A percentile compares a stretch with the other conserved stretches of the same genome.
These are phyloP conservation scores for Aschersonia sp. DNA, from an alignment of 2,329 filamentous ascomycete species.

Conservation along the genomic window DNA sequence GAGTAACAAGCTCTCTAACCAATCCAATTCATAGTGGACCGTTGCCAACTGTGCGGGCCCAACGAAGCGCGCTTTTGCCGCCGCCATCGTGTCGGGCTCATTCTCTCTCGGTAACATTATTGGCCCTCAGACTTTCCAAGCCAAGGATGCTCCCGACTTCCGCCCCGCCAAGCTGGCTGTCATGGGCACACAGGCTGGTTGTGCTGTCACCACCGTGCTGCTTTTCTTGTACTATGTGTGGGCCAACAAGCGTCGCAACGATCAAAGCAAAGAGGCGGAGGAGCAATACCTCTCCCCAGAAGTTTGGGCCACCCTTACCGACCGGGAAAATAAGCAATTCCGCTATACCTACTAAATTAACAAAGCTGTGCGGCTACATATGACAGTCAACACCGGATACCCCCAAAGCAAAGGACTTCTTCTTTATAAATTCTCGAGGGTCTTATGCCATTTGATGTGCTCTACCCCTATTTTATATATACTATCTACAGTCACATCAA, in stretches of 20 bases:
- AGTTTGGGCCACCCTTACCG: constrained; percentile 35
- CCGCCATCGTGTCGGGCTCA: constrained; percentile 31
- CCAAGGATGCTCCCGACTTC: constrained; percentile 34
- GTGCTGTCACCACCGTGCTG: constrained; percentile 23
- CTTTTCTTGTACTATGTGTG: constrained; percentile 35
- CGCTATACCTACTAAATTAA: constrained; percentile 30
- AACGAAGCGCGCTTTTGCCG: constrained; percentile 36
- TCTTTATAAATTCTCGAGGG: not conserved
- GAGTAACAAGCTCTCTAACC: not conserved
- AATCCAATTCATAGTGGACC: constrained; percentile 20
- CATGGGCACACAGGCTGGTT: constrained; percentile 33
- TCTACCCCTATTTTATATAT: too few species aligned
- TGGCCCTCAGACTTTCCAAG: constrained; percentile 40
- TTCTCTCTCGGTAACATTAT: constrained; percentile 42
- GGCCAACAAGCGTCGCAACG: constrained; percentile 26
- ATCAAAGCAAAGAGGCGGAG: constrained; percentile 18
- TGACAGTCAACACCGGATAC: not conserved
- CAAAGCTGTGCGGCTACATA: not conserved
- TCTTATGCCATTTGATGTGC: too few species aligned
- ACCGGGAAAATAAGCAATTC: constrained; percentile 42
- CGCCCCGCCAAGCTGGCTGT: constrained; percentile 39
- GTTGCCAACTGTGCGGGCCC: constrained; percentile 35
- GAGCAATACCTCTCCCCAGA: constrained; percentile 25
- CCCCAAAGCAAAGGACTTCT: not conserved
- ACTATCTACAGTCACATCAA: too few species aligned